A percentile compares a stretch with the other conserved stretches of the same genome.
Evolutionary conservation across 2,329 filamentous ascomycete genomes (phyloP).

Genomic region (Fusarium anguioides): DNA sequence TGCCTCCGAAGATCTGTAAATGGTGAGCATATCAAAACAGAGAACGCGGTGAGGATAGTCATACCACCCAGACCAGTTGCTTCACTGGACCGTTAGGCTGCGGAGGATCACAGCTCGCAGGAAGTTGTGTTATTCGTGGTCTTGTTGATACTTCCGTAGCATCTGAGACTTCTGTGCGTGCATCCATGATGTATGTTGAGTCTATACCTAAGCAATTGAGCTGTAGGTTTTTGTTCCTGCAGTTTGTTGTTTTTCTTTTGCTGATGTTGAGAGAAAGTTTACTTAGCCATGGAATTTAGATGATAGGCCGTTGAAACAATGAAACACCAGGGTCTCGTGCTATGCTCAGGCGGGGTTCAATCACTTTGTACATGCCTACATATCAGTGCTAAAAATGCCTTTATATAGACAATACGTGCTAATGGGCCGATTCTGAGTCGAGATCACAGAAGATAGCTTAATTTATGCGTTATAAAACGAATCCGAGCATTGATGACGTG

Average conservation of each 20-base stretch:
- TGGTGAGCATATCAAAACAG: constrained; percentile 5
- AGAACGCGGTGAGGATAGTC: background rate
- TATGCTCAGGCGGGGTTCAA: constrained; percentile 25
- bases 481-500: no score
- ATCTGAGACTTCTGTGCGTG: constrained; percentile 43
- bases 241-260: background rate
- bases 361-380: constrained; percentile 13
- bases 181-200: constrained; percentile 37
- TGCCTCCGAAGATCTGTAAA: constrained; percentile 86
- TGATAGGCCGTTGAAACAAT: background rate
- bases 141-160: constrained; percentile 43
- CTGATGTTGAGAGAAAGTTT: constrained; percentile 10
- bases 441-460: background rate
- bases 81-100: constrained; percentile 74
- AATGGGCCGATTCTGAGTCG: background rate
- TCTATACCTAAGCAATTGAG: background rate
- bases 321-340: constrained; percentile 20
- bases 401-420: background rate
- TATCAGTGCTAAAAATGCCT: background rate
- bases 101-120: constrained; percentile 87
- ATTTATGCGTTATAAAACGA: background rate
- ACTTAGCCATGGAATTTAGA: background rate
- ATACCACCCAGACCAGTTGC: constrained; percentile 88
- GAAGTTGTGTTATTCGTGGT: constrained; percentile 67
- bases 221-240: background rate